Conservation (phyloP, 2,329 filamentous ascomycete species). For the Pezicula neosporulosa region DNA sequence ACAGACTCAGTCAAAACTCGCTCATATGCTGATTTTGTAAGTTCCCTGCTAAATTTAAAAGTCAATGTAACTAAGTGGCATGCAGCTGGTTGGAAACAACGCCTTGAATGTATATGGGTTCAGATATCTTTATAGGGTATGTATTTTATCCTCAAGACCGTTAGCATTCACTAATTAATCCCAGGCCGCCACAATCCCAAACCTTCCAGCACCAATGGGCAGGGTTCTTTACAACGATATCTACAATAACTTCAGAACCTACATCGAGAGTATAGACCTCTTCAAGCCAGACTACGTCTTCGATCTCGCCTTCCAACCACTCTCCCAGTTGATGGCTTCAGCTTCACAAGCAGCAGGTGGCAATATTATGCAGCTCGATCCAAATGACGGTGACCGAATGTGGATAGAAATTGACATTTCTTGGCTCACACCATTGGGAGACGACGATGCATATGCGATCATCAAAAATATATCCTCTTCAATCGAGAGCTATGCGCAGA, state of each 20-base stretch:
- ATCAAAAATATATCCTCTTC: constrained; percentile 14
- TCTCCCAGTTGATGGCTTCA: constrained; percentile 22
- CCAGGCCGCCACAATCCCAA: constrained; percentile 16
- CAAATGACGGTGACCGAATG: constrained; percentile 23
- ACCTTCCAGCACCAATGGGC: constrained; percentile 13
- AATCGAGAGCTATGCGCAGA: constrained; percentile 8
- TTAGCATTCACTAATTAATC: background rate
- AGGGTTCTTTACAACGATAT: constrained; percentile 32
- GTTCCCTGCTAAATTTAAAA: background rate
- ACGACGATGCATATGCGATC: constrained; percentile 9
- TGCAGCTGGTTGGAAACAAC: background rate
- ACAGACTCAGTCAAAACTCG: constrained; percentile 13
- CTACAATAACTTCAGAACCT: constrained; percentile 23
- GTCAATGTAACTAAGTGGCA: background rate
- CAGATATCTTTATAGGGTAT: background rate
- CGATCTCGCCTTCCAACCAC: constrained; percentile 31
- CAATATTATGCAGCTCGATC: constrained; percentile 24
- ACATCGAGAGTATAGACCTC: constrained; percentile 24
- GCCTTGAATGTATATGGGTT: background rate
- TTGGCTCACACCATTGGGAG: constrained; percentile 19
- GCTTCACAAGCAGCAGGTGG: constrained; percentile 16
- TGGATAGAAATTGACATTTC: constrained; percentile 30
- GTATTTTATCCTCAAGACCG: background rate
- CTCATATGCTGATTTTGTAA: constrained; percentile 30
- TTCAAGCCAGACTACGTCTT: constrained; percentile 18